Conservation (phyloP, 441 rosid genomes). For the Sinapis alba region DNA sequence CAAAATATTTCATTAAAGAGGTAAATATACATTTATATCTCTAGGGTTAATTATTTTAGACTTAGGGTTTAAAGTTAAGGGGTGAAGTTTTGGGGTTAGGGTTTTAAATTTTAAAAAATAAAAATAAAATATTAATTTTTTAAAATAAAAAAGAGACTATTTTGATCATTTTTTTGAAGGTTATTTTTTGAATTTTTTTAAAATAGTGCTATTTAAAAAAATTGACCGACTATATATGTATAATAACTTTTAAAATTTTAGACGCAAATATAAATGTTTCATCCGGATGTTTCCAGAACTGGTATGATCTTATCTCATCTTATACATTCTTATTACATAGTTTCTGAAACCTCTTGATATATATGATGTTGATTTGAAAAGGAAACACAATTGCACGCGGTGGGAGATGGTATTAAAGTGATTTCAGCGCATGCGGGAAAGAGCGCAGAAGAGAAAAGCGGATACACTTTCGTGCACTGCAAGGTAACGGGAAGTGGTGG, state of each 20-base stretch:
- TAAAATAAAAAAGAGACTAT: no score
- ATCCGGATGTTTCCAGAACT: background rate
- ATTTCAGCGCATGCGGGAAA: background rate
- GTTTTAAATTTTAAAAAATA: no score
- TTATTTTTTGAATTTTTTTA: no score
- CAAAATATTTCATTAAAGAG: no score
- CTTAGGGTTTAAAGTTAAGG: no score
- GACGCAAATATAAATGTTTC: background rate
- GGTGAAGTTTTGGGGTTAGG: no score
- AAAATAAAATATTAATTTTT: no score
- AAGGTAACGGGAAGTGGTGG: background rate
- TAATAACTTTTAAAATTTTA: background rate
- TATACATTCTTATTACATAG: background rate
- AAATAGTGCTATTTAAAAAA: no score
- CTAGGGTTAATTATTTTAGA: no score
- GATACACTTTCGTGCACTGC: conserved; percentile 3
- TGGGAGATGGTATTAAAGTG: background rate
- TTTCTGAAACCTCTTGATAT: background rate
- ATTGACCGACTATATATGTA: no score
- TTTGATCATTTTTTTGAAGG: no score
- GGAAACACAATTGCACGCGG: background rate
- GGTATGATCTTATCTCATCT: background rate
- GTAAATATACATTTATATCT: no score
- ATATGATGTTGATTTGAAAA: background rate
- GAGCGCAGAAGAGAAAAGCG: conserved; percentile 3